Evolutionary conservation across 768 basidiomycete genomes (phyloP).

Genomic region (Russula vinacea): DNA sequence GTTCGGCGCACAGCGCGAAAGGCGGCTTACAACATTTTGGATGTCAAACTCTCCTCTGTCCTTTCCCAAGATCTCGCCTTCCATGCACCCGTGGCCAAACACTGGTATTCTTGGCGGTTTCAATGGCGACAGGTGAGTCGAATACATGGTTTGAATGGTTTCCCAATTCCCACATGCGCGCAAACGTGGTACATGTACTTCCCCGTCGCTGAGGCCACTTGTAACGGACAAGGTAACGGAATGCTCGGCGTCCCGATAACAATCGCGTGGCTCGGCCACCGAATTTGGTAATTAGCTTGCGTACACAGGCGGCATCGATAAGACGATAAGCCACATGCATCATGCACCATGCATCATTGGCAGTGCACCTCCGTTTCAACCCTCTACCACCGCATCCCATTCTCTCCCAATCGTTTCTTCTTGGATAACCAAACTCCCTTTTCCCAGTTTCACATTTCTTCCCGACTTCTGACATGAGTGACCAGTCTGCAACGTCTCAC

Average conservation of each 20-base stretch:
- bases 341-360: too few species aligned
- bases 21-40: conserved; percentile 70
- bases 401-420: neutral
- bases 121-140: conserved; percentile 85
- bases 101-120: conserved; percentile 93
- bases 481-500: neutral
- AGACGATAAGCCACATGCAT: too few species aligned
- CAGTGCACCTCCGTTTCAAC: too few species aligned
- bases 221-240: too few species aligned
- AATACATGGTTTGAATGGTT: too few species aligned
- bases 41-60: conserved; percentile 77
- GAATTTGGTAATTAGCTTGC: too few species aligned
- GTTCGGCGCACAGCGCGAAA: too few species aligned
- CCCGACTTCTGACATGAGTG: too few species aligned
- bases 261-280: too few species aligned
- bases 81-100: conserved; percentile 82
- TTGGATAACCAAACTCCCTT: neutral
- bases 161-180: conserved; percentile 68
- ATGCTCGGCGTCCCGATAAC: conserved; percentile 97
- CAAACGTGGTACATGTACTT: conserved; percentile 53
- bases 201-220: conserved; percentile 73
- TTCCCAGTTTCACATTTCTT: neutral
- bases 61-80: too few species aligned
- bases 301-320: too few species aligned
- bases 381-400: neutral